Conservation (phyloP, 2,329 filamentous ascomycete genomes). For the Penicillium glabrum region DNA sequence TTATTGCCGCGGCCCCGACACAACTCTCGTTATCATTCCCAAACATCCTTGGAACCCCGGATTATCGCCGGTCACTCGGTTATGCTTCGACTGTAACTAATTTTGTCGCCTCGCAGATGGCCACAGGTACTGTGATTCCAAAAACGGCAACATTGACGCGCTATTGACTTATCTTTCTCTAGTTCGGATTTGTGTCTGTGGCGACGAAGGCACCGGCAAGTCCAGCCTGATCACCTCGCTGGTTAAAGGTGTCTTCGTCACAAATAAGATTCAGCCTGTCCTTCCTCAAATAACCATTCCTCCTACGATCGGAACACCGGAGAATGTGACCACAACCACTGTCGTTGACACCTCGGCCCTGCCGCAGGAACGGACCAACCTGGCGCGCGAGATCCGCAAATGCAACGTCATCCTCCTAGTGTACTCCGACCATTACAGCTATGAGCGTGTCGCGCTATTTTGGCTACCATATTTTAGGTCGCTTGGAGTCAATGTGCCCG, state of each 20-base stretch:
- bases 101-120: conserved; percentile 1
- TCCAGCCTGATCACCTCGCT: conserved; percentile 91
- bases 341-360: conserved; percentile 97
- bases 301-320: conserved; percentile 85
- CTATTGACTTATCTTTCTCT: conserved; percentile 9
- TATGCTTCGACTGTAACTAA: background rate
- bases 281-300: conserved; percentile 94
- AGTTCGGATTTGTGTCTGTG: conserved; percentile 94
- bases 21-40: background rate
- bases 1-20: background rate
- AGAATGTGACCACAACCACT: conserved; percentile 89
- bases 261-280: conserved; percentile 90
- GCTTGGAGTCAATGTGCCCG: conserved; percentile 96
- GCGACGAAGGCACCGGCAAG: conserved; percentile 94
- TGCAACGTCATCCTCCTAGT: conserved; percentile 96
- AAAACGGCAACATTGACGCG: background rate
- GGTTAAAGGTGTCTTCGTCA: conserved; percentile 95
- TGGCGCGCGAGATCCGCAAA: conserved; percentile 93
- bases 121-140: conserved; percentile 4
- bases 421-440: conserved; percentile 98
- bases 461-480: conserved; percentile 99
- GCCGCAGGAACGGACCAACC: conserved; percentile 84
- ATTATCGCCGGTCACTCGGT: background rate
- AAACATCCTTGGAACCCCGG: background rate
- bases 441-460: conserved; percentile 93